Percentiles rank a stretch among this genome's conserved stretches.
Evolutionary conservation across 1,284 basidiomycete species (phyloP).

Genomic region (Trichosporon faecale): DNA sequence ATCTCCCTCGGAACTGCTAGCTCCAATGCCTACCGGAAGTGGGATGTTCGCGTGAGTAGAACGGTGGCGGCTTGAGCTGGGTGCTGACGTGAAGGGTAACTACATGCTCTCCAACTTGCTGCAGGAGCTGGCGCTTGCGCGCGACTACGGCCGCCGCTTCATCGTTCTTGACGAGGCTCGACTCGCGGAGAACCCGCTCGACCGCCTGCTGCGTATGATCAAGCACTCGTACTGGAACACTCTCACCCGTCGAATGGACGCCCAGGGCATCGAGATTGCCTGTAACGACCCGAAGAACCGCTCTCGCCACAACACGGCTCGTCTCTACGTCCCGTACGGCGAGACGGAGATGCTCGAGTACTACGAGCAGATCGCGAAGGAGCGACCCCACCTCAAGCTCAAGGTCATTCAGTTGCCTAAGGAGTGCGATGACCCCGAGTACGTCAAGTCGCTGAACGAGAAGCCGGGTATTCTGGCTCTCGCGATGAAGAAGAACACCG

Average conservation of each 20-base stretch:
- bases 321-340: conserved; percentile 89
- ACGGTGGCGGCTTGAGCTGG: not conserved
- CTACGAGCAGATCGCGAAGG: conserved; percentile 62
- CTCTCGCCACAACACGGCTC: conserved; percentile 75
- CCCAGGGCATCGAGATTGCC: conserved; percentile 92
- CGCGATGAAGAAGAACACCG: conserved; percentile 84
- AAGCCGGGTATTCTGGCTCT: conserved; percentile 91
- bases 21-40: conserved; percentile 95
- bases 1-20: conserved; percentile 93
- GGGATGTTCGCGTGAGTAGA: conserved; percentile 81
- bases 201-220: conserved; percentile 96
- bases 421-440: conserved; percentile 79
- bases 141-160: conserved; percentile 88
- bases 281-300: conserved; percentile 96
- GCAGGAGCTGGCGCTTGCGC: conserved; percentile 95
- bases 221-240: conserved; percentile 98
- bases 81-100: conserved; percentile 61
- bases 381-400: conserved; percentile 85
- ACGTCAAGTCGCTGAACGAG: conserved; percentile 88
- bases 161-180: conserved; percentile 97
- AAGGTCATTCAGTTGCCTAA: conserved; percentile 84
- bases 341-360: conserved; percentile 93
- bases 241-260: conserved; percentile 92
- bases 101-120: conserved; percentile 99
- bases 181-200: conserved; percentile 94